A percentile compares a stretch with the other conserved stretches of the same genome.
These are phyloP conservation scores for Shiraia bambusicola DNA, from an alignment of 2,329 filamentous ascomycete species.

Conservation along the genomic window DNA sequence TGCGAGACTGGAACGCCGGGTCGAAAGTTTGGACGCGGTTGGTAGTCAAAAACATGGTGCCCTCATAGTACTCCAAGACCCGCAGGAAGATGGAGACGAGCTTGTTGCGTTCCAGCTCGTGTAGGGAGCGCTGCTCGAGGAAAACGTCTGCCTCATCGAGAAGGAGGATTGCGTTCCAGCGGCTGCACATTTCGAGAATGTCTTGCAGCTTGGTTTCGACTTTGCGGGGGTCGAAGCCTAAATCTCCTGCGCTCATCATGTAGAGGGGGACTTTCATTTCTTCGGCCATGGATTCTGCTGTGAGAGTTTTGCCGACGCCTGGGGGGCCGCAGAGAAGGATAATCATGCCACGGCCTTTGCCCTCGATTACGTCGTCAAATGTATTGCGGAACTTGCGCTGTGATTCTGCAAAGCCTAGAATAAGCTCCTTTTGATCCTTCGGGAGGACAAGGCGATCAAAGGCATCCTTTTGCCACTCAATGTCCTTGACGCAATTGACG, in stretches of 20 bases:
- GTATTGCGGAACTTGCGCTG: constrained; percentile 54
- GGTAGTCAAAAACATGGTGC: constrained; percentile 40
- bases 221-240: constrained; percentile 56
- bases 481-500: constrained; percentile 48
- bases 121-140: constrained; percentile 52
- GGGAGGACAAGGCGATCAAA: constrained; percentile 47
- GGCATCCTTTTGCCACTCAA: constrained; percentile 47
- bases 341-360: constrained; percentile 38
- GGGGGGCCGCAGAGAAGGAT: constrained; percentile 30
- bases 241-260: constrained; percentile 76
- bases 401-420: constrained; percentile 68
- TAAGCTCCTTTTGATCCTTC: constrained; percentile 27
- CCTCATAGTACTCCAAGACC: constrained; percentile 38
- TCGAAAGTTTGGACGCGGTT: constrained; percentile 39
- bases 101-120: constrained; percentile 40
- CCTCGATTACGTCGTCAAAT: constrained; percentile 51
- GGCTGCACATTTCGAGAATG: constrained; percentile 77
- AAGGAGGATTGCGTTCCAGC: constrained; percentile 59
- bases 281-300: constrained; percentile 23
- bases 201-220: constrained; percentile 76
- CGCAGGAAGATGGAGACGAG: constrained; percentile 44
- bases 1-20: constrained; percentile 34
- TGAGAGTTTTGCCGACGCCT: constrained; percentile 31
- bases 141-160: constrained; percentile 70
- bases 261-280: constrained; percentile 50